phyloP scores from a whole-genome alignment of 2,329 filamentous ascomycete genomes.

The Fusarium bactridioides region DNA sequence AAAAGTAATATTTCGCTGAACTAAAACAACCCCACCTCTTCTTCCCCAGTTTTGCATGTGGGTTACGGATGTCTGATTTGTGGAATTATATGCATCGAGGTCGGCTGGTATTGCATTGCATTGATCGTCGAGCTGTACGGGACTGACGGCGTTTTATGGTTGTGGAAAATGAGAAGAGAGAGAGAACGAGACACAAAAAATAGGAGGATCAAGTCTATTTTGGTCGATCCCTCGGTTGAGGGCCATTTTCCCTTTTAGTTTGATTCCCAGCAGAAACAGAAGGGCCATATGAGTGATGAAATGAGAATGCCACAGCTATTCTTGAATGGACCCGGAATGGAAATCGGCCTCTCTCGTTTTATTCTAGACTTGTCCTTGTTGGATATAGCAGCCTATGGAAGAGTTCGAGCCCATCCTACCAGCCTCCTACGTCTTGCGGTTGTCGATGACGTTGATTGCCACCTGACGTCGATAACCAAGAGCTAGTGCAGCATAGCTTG shows the following conservation, averaged over 20 bases:
- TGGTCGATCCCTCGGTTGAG: conserved; percentile 6
- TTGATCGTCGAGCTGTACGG: conserved; percentile 40
- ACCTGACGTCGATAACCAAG: conserved; percentile 10
- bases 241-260: conserved; percentile 19
- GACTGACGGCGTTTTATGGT: conserved; percentile 43
- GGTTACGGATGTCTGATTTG: conserved; percentile 42
- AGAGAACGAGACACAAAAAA: conserved; percentile 1
- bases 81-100: conserved; percentile 48
- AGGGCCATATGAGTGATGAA: conserved; percentile 35
- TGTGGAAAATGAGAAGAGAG: conserved; percentile 28
- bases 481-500: background rate
- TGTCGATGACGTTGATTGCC: conserved; percentile 29
- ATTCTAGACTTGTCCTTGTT: conserved; percentile 9
- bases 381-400: conserved; percentile 3
- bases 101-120: conserved; percentile 43
- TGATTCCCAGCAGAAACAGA: conserved; percentile 27
- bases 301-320: conserved; percentile 26
- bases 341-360: conserved; percentile 7
- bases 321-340: background rate
- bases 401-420: conserved; percentile 6
- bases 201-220: conserved; percentile 8
- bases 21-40: conserved; percentile 9
- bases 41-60: conserved; percentile 25
- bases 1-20: conserved; percentile 44
- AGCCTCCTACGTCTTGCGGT: background rate